Evolutionary conservation across 768 basidiomycete species (phyloP), one percentile per base, ranked within the genome.

Genomic region (Phanerodontia chrysosporium): DNA sequence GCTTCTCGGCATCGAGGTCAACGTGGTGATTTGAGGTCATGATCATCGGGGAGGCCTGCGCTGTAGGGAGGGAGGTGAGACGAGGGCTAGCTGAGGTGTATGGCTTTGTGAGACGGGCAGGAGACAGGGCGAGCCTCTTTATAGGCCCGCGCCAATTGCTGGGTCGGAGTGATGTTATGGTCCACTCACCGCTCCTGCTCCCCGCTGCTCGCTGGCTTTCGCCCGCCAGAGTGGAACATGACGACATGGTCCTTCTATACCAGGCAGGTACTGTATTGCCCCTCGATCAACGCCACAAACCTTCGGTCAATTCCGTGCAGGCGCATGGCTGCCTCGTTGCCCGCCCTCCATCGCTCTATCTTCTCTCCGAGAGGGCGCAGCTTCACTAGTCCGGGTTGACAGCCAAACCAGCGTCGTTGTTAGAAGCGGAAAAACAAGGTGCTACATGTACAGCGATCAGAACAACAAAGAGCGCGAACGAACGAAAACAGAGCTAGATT

Each of bases 1-100:
- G 65, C 62, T 75, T 74, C 36, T 66, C 64, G 12, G 61, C 53
- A 46, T 73, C 72, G 57, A 70, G 24, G 25, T 68, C 65, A 24
- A 63, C 63, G 16, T 54, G 6, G 35, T 53, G 52, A 13, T n/a
- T 42, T 13, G 59, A 42, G 9, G 64, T 63, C 60, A 64, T 67
- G 55, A 51, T 53, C 54, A 55, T 36, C n/a, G 51, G 30, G 24
- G n/a, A n/a, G n/a, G n/a, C n/a, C n/a, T n/a, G n/a, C n/a, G n/a
- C n/a, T n/a, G 62, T 16, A 25, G 18, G 29, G 22, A 49, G 44
- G 39, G 58, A 36, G 18, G 44, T 45, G 49, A 27, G 48, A 30
- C n/a, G 45, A 49, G 54, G 39, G 18, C 21, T 44, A 22, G 29
- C 42, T 35, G 36, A 45, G 58, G 27, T 35, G 46, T 59, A n/a